phyloP scores from a whole-genome alignment of 306 rosid species.

The Cucumis cinereus region DNA sequence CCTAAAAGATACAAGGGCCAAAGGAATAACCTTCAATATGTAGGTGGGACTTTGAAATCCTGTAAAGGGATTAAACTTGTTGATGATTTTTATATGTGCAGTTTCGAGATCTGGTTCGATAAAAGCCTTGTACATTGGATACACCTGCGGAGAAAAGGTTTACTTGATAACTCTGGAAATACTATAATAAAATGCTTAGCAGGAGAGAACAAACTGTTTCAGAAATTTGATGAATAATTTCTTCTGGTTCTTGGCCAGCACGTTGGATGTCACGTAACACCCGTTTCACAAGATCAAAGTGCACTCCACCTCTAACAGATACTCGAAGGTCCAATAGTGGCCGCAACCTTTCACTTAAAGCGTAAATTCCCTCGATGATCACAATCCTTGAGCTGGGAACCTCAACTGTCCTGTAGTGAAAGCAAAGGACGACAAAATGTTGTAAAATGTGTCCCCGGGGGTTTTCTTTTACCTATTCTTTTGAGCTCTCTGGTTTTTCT shows the following conservation, averaged over 20 bases:
- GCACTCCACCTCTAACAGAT: slow-evolving; percentile 98
- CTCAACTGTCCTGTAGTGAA: slow-evolving; percentile 74
- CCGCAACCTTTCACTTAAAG: slow-evolving; percentile 85
- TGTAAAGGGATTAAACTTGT: slow-evolving; percentile 93
- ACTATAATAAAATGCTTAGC: slow-evolving; percentile 3
- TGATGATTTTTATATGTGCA: slow-evolving; percentile 82
- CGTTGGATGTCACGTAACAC: slow-evolving; percentile 95
- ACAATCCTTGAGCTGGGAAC: slow-evolving; percentile 83
- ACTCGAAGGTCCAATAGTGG: slow-evolving; percentile 87
- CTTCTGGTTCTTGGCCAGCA: slow-evolving; percentile 98
- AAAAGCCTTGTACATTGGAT: slow-evolving; percentile 98
- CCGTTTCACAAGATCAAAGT: slow-evolving; percentile 95
- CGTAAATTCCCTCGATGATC: slow-evolving; percentile 95
- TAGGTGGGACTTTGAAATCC: slow-evolving; percentile 96
- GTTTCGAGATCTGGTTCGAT: slow-evolving; percentile 97
- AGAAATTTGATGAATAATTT: slow-evolving; percentile 96
- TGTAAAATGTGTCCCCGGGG: no score
- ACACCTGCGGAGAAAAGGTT: slow-evolving; percentile 42
- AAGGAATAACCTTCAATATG: slow-evolving; percentile 60
- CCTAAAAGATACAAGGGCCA: slow-evolving; percentile 9
- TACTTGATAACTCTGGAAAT: background rate
- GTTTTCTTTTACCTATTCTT: no score
- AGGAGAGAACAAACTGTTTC: slow-evolving; percentile 55
- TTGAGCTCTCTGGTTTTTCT: no score
- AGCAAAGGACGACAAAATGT: background rate